Evolutionary conservation across 2,329 filamentous ascomycete genomes (phyloP).

Genomic region (Arthrobotrys conoides): DNA sequence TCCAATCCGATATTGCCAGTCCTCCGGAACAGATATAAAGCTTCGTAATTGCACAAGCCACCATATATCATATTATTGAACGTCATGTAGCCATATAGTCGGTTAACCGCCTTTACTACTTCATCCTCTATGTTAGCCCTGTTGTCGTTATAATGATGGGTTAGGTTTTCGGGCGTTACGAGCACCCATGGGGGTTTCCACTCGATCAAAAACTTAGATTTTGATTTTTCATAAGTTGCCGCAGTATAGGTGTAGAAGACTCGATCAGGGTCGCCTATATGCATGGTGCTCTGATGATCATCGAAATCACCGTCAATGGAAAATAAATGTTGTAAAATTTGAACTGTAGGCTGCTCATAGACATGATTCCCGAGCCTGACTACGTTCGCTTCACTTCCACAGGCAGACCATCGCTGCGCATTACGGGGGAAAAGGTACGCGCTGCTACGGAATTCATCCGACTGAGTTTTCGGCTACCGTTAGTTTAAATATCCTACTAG

Average conservation of each 20-base stretch:
- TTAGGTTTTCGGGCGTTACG: neutral
- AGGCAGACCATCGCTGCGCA: neutral
- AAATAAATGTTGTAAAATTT: neutral
- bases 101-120: constrained; percentile 12
- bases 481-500: neutral
- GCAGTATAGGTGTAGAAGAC: neutral
- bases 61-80: constrained; percentile 36
- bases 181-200: neutral
- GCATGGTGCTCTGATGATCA: neutral
- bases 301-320: neutral
- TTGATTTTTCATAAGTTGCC: neutral
- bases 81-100: constrained; percentile 35
- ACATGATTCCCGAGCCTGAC: neutral
- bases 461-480: neutral
- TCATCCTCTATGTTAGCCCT: neutral
- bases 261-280: neutral
- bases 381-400: neutral
- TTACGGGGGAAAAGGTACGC: neutral
- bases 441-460: neutral
- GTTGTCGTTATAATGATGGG: neutral
- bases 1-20: neutral
- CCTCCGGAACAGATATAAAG: constrained; percentile 24
- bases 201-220: neutral
- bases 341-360: neutral
- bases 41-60: constrained; percentile 15